Percentiles rank a stretch among this genome's conserved stretches.
phyloP scores from a whole-genome alignment of 345 rosid species.

The Hevea brasiliensis region DNA sequence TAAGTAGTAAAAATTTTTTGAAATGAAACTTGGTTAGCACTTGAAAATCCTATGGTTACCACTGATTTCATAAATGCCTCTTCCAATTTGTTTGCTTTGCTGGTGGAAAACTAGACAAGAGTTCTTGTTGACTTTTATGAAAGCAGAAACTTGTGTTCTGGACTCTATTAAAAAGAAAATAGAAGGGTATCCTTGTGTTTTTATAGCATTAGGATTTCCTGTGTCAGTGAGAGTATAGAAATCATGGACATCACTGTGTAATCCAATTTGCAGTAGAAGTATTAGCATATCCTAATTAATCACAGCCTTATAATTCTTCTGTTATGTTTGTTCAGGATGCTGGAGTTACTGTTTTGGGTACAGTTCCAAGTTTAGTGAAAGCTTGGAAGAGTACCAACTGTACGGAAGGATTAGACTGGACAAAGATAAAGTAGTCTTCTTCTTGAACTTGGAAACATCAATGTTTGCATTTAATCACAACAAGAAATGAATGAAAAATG shows the following conservation, averaged over 20 bases:
- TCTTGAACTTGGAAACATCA: background rate
- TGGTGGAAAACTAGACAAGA: background rate
- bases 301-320: conserved; percentile 9
- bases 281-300: too few relatives aligned
- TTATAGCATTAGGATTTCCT: too few relatives aligned
- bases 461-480: background rate
- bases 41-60: too few relatives aligned
- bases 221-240: too few relatives aligned
- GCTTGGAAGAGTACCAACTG: conserved; percentile 70
- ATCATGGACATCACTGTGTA: background rate
- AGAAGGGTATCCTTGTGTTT: background rate
- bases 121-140: background rate
- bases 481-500: conserved; percentile 5
- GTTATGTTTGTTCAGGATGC: conserved; percentile 57
- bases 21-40: background rate
- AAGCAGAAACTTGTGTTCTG: background rate
- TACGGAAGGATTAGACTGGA: conserved; percentile 78
- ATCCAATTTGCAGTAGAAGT: background rate
- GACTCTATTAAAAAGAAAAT: background rate
- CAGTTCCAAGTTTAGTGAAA: conserved; percentile 89
- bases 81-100: background rate
- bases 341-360: conserved; percentile 79
- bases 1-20: background rate
- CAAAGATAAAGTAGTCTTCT: conserved; percentile 57
- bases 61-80: background rate